These are phyloP conservation scores for Amanita inopinata DNA, from an alignment of 768 basidiomycete species.

Conservation along the genomic window DNA sequence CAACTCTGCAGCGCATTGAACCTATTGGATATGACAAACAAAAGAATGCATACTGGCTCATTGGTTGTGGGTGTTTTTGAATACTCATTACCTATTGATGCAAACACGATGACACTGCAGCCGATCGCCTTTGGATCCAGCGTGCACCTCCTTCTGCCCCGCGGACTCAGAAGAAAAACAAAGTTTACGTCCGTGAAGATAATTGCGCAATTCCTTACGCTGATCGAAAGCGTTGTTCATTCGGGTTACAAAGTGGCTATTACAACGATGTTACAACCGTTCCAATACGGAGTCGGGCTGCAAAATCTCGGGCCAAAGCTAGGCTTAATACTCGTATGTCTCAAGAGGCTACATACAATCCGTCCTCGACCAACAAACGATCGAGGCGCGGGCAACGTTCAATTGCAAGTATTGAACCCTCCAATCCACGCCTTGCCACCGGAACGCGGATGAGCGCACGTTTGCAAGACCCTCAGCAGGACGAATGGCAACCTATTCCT, in stretches of 20 bases:
- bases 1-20: constrained; percentile 54
- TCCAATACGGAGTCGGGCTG: constrained; percentile 40
- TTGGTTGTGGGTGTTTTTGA: constrained; percentile 49
- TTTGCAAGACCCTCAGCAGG: constrained; percentile 45
- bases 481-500: constrained; percentile 75
- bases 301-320: constrained; percentile 63
- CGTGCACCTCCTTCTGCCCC: constrained; percentile 45
- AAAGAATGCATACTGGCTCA: constrained; percentile 76
- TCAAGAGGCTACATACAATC: constrained; percentile 34
- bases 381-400: constrained; percentile 15
- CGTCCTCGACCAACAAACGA: neutral
- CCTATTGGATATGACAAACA: constrained; percentile 79
- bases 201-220: no score
- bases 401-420: neutral
- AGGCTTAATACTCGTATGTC: constrained; percentile 55
- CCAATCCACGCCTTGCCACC: constrained; percentile 20
- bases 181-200: no score
- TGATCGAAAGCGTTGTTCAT: no score
- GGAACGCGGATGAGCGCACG: constrained; percentile 64
- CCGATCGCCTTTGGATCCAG: constrained; percentile 82
- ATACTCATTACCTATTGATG: neutral
- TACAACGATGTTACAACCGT: neutral
- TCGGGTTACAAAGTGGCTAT: no score
- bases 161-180: no score
- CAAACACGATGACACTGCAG: constrained; percentile 24